Evolutionary conservation across 108 stramenopile species (phyloP).

Genomic region (Pseudonitzschia delicatissima): DNA sequence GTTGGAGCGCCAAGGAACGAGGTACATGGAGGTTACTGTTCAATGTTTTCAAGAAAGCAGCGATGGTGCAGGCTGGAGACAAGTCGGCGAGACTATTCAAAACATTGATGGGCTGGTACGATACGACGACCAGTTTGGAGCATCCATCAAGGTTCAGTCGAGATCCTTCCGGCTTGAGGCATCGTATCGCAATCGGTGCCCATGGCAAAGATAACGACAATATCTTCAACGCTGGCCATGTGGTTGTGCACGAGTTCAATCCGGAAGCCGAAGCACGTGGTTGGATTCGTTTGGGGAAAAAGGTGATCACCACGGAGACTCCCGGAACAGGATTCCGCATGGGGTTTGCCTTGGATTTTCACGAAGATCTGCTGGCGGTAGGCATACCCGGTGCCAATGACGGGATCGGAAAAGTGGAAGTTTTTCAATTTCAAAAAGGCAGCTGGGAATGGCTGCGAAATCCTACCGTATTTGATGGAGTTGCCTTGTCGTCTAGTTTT

Average conservation of each 20-base stretch:
- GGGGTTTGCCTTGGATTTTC: conserved; percentile 23
- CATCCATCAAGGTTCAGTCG: conserved; percentile 19
- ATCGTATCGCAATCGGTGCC: conserved; percentile 46
- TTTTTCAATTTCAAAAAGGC: conserved; percentile 2
- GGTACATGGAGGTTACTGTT: conserved; percentile 55
- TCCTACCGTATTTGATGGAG: conserved; percentile 14
- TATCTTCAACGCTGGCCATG: conserved; percentile 29
- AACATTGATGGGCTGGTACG: conserved; percentile 23
- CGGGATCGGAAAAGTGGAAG: neutral
- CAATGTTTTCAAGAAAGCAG: conserved; percentile 31
- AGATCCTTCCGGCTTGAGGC: neutral
- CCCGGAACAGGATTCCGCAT: conserved; percentile 7
- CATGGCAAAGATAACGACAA: conserved; percentile 30
- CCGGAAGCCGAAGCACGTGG: neutral
- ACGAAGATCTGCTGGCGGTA: conserved; percentile 22
- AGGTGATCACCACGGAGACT: neutral
- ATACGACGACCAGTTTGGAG: conserved; percentile 41
- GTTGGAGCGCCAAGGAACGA: conserved; percentile 54
- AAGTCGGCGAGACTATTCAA: conserved; percentile 28
- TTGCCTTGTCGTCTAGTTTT: conserved; percentile 1
- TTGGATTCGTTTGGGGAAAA: conserved; percentile 26
- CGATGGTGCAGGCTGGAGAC: neutral
- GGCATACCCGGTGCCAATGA: conserved; percentile 26
- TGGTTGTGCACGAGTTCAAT: conserved; percentile 34
- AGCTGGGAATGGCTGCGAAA: conserved; percentile 16